Percentiles rank a stretch among this genome's conserved stretches.
phyloP scores from a whole-genome alignment of 2,329 filamentous ascomycete species.

The Fusarium brevicatenulatum region DNA sequence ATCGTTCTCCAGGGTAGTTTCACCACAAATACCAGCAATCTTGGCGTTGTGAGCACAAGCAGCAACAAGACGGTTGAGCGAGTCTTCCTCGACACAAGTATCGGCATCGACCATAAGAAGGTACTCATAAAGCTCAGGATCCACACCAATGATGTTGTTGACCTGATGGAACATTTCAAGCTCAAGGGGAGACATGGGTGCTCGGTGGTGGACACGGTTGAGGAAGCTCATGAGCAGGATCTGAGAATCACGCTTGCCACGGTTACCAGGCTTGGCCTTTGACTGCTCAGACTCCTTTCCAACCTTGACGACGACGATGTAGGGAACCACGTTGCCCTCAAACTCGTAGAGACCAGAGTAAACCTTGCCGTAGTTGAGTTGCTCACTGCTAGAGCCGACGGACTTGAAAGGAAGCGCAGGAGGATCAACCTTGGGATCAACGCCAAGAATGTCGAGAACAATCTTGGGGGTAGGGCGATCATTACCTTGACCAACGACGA shows the following conservation, averaged over 20 bases:
- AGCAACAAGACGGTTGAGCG: conserved; percentile 90
- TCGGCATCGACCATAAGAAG: conserved; percentile 98
- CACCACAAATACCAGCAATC: conserved; percentile 97
- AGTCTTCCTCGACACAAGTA: conserved; percentile 92
- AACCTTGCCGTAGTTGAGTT: conserved; percentile 98
- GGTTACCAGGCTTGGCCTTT: conserved; percentile 94
- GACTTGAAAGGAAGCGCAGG: conserved; percentile 95
- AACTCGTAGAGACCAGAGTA: conserved; percentile 98
- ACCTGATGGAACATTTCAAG: conserved; percentile 99
- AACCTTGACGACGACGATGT: conserved; percentile 94
- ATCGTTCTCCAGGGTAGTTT: conserved; percentile 95
- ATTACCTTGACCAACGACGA: conserved; percentile 95
- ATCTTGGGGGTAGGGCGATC: conserved; percentile 98
- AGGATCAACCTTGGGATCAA: conserved; percentile 96
- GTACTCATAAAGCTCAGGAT: conserved; percentile 97
- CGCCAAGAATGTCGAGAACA: conserved; percentile 94
- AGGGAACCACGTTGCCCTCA: conserved; percentile 97
- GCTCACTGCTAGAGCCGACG: conserved; percentile 86
- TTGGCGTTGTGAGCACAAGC: conserved; percentile 93
- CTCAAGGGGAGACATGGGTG: conserved; percentile 94
- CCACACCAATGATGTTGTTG: conserved; percentile 98
- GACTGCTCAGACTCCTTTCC: conserved; percentile 94
- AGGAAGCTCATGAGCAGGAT: conserved; percentile 96
- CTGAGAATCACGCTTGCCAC: conserved; percentile 98
- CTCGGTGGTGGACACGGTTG: conserved; percentile 94